These are phyloP conservation scores for Aspergillus neotritici DNA, from an alignment of 2,329 filamentous ascomycete genomes.

Conservation along the genomic window DNA sequence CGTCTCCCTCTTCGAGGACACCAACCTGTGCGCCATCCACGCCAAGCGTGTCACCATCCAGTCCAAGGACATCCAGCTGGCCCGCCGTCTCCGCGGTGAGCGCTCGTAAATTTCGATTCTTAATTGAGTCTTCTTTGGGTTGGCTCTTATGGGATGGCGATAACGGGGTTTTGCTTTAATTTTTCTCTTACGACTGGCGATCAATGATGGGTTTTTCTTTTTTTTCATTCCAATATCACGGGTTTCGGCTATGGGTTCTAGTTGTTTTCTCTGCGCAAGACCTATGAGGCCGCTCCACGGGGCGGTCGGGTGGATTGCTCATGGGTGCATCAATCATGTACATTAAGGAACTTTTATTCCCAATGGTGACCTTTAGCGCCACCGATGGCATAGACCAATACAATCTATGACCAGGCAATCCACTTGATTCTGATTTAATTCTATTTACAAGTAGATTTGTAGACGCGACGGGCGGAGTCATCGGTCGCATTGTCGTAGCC, in stretches of 20 bases:
- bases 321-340: constrained; percentile 30
- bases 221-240: constrained; percentile 34
- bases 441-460: background rate
- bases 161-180: constrained; percentile 34
- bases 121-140: constrained; percentile 27
- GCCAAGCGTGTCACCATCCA: constrained; percentile 98
- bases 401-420: constrained; percentile 21
- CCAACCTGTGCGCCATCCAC: constrained; percentile 97
- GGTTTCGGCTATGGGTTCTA: constrained; percentile 34
- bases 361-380: constrained; percentile 25
- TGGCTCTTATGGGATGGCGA: constrained; percentile 37
- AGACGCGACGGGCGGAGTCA: background rate
- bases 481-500: constrained; percentile 1
- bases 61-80: constrained; percentile 91
- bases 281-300: constrained; percentile 25
- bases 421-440: constrained; percentile 3
- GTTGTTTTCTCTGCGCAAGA: constrained; percentile 28
- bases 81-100: constrained; percentile 90
- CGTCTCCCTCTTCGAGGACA: constrained; percentile 96
- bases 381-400: constrained; percentile 34
- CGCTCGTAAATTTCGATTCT: constrained; percentile 58
- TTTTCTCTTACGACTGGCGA: constrained; percentile 39
- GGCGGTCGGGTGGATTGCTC: constrained; percentile 26
- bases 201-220: constrained; percentile 39
- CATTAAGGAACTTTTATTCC: constrained; percentile 26